A percentile compares a stretch with the other conserved stretches of the same genome.
Evolutionary conservation across 2,329 filamentous ascomycete genomes (phyloP).

Genomic region (Aspergillus quadricinctus): DNA sequence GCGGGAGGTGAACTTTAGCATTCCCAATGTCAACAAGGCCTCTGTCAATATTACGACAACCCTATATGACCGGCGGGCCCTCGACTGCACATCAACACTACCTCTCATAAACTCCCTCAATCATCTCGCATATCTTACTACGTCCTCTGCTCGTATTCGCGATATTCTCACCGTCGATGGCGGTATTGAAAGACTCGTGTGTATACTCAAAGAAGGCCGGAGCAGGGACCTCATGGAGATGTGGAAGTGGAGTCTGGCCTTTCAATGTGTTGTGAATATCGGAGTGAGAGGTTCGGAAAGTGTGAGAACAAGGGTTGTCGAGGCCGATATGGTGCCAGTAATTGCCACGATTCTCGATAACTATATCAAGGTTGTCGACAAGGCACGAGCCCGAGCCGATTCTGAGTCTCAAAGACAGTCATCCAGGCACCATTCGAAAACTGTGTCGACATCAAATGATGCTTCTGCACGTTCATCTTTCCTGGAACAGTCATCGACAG

Average conservation of each 20-base stretch:
- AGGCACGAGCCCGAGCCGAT: slow-evolving; percentile 80
- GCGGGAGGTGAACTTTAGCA: slow-evolving; percentile 99
- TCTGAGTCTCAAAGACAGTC: slow-evolving; percentile 61
- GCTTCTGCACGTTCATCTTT: slow-evolving; percentile 30
- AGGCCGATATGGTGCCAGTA: slow-evolving; percentile 98
- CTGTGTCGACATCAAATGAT: slow-evolving; percentile 24
- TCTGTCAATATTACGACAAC: slow-evolving; percentile 98
- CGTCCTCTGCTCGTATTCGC: slow-evolving; percentile 92
- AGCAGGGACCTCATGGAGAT: slow-evolving; percentile 99
- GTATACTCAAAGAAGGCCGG: slow-evolving; percentile 94
- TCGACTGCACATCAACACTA: slow-evolving; percentile 96
- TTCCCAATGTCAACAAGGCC: slow-evolving; percentile 98
- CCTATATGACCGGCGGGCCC: slow-evolving; percentile 91
- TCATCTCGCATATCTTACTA: slow-evolving; percentile 96
- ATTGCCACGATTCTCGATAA: slow-evolving; percentile 98
- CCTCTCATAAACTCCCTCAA: slow-evolving; percentile 98
- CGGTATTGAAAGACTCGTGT: slow-evolving; percentile 91
- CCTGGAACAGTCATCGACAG: slow-evolving; percentile 50
- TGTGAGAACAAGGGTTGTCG: slow-evolving; percentile 90
- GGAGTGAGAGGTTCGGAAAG: slow-evolving; percentile 92
- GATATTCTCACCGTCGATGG: slow-evolving; percentile 99
- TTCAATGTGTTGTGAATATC: slow-evolving; percentile 98
- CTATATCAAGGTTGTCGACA: slow-evolving; percentile 94
- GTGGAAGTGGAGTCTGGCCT: slow-evolving; percentile 99
- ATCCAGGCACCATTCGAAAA: slow-evolving; percentile 28